Evolutionary conservation across 23 red algal genomes (phyloP).

Genomic region (Gracilaria domingensis): DNA sequence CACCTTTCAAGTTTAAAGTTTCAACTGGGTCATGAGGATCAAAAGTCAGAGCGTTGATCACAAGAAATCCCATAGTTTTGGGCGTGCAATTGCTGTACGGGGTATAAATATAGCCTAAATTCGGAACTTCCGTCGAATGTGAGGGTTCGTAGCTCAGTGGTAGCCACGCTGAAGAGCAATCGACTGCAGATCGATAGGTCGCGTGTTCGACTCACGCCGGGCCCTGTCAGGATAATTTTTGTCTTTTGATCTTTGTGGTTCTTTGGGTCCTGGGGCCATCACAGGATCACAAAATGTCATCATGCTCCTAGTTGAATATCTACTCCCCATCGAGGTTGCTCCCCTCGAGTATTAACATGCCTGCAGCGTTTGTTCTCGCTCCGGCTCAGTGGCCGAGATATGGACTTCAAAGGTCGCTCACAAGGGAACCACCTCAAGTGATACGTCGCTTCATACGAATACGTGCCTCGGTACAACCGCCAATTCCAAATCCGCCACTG

Average conservation of each 20-base stretch:
- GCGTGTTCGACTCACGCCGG: constrained; percentile 84
- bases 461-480: neutral
- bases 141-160: constrained; percentile 83
- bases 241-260: no score
- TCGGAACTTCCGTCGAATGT: no score
- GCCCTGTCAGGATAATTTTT: no score
- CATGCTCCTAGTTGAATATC: no score
- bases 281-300: no score
- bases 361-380: neutral
- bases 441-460: neutral
- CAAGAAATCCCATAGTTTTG: no score
- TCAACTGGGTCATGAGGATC: no score
- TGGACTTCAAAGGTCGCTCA: neutral
- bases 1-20: no score
- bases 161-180: constrained; percentile 59
- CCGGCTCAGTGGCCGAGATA: neutral
- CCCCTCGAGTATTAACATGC: neutral
- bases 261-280: no score
- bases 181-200: constrained; percentile 87
- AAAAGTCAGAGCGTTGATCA: no score
- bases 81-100: no score
- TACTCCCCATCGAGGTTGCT: neutral
- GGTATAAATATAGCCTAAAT: no score
- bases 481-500: neutral
- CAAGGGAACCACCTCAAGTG: neutral